Evolutionary conservation across 2,329 filamentous ascomycete genomes (phyloP), one percentile per base, ranked within the genome.

Genomic region (Cytospora mali): DNA sequence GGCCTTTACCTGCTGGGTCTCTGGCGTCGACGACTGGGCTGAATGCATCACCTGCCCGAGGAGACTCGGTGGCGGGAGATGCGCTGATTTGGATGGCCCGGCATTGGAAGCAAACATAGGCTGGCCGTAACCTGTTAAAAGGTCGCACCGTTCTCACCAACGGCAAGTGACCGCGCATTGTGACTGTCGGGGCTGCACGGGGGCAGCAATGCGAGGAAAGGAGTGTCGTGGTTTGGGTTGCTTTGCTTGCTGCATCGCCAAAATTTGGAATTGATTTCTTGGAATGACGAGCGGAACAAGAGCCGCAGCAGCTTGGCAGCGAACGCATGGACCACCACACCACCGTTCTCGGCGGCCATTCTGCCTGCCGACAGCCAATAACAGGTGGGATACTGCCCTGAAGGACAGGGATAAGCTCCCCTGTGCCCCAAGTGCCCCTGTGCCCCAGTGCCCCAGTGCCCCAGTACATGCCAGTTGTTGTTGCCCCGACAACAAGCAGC

Each of bases 51-150:
- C 76, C 76, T 51, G 79, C 73, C 57, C 74, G 75, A 58, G 84
- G 79, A 55, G 81, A 78, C 66, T 86, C 82, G 39, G 81, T 84
- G 61, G 82, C 84, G 35, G 86, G 84, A 61, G 84, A 78, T 57
- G 86, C 79, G 73, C 82, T 86, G 77, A 89, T 87, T 71, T 88
- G 86, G 54, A 89, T 85, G 57, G 77, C 73, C 71, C 87, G 79
- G 74, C 84, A 86, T 75, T 85, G 83, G 55, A 77, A 75, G 71
- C 82, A 86, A 54, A 84, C 73, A 64, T 79, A 81, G 14, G 71
- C 69, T 42, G 72, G 70, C 62, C 66, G 64, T 31, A 68, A 14
- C 58, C 64, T 64, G 31, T 62, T 55, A n/a, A 33, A 62, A 56
- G 73, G 65, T 69, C 74, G 61, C 49, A 74, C 71, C 63, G 76